Evolutionary conservation across 768 basidiomycete species (phyloP), one percentile per base, ranked within the genome.

Genomic region (Mycena maculata): DNA sequence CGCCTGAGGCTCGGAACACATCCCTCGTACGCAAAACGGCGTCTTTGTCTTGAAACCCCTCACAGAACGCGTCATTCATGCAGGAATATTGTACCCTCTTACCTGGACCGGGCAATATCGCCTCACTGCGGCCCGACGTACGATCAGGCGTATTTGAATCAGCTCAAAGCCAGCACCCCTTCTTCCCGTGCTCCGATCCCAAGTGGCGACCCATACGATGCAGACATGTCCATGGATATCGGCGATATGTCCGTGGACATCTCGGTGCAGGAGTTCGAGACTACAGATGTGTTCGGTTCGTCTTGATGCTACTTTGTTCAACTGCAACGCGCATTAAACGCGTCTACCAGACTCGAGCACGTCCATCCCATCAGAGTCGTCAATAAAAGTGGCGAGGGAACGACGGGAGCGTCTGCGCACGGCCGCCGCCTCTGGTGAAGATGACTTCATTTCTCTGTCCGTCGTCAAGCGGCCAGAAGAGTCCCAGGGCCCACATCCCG

Each of bases 361-460:
- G n/a, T n/a, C n/a, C n/a, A n/a, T n/a, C n/a, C n/a, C n/a, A 6
- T 87, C 91, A 7, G 88, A 89, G 66, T 90, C 92, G 20, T 87
- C 89, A 15, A 89, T 96, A 30, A 79, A 85, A 63, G 86, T 87
- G 12, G 93, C 92, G 12, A 94, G 89, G 75, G 90, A 94, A 73
- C 89, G 88, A 65, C 86, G 94, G 42, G 91, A 92, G 65, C 87
- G 89, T 28, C 70, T 93, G 20, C 86, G 91, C 20, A 82, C 83
- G 31, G 80, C 80, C 3, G 82, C 81, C 31, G 77, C 78, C 11
- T 72, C 81, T 11, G 80, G 75, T n/a, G 83, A 79, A 58, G 90
- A 92, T 44, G 94, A 95, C 31, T 96, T 86, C 69, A 92, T 96
- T 25, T 93, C 94, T 0, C 77, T 96, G 18, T 88, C 92, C 22